These are phyloP conservation scores for Flaveria bidentis DNA, from an alignment of 129 eudicot genomes.

Conservation along the genomic window DNA sequence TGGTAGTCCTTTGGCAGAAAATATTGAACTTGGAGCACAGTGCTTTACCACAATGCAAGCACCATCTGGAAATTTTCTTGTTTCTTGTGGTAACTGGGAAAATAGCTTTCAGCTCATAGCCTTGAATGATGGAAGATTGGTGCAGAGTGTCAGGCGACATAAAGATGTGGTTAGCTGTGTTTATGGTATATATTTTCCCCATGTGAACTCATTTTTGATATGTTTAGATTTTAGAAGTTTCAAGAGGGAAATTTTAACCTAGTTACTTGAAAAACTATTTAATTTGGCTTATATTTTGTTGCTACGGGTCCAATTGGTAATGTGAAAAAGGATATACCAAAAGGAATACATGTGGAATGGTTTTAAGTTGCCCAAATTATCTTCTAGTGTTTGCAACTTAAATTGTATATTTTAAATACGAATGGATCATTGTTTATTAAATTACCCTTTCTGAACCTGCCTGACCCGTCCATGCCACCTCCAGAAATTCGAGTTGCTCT, in stretches of 20 bases:
- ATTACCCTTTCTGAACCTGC: slow-evolving; percentile 1
- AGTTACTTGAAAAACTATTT: background rate
- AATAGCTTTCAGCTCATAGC: slow-evolving; percentile 88
- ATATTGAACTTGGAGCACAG: slow-evolving; percentile 84
- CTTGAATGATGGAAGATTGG: slow-evolving; percentile 83
- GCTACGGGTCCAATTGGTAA: background rate
- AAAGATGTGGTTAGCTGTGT: slow-evolving; percentile 95
- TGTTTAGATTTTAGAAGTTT: slow-evolving; percentile 10
- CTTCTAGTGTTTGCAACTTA: background rate
- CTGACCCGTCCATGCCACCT: background rate
- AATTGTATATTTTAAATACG: background rate
- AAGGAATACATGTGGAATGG: background rate
- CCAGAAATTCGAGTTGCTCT: background rate
- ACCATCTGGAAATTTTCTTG: slow-evolving; percentile 78
- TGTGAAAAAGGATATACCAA: background rate
- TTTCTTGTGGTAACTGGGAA: slow-evolving; percentile 97
- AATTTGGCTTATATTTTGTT: background rate
- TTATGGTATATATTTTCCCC: slow-evolving; percentile 56
- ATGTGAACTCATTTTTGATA: slow-evolving; percentile 4
- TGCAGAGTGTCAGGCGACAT: slow-evolving; percentile 93
- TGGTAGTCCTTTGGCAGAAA: slow-evolving; percentile 91
- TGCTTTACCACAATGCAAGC: slow-evolving; percentile 84
- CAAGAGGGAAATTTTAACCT: background rate
- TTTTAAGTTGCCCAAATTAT: background rate
- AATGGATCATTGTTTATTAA: background rate